These are phyloP conservation scores for Tilletiaria anomala DNA, from an alignment of 1,284 basidiomycete species.

Conservation along the genomic window DNA sequence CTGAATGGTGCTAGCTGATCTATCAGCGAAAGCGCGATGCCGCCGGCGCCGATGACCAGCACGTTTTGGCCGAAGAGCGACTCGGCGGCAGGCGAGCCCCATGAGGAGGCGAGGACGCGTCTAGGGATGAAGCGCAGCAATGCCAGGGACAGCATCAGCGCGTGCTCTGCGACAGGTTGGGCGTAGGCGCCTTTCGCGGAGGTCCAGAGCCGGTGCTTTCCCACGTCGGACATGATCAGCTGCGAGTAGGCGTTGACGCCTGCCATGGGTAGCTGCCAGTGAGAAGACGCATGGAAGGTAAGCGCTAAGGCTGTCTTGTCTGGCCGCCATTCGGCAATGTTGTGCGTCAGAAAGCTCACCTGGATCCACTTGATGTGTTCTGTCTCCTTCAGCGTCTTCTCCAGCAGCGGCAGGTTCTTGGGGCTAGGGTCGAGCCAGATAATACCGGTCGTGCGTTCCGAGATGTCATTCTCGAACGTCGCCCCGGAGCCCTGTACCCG, in stretches of 20 bases:
- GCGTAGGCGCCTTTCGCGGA: conserved; percentile 12
- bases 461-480: too few relatives aligned
- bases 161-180: conserved; percentile 19
- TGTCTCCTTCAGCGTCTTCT: background rate
- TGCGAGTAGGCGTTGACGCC: background rate
- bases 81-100: conserved; percentile 3
- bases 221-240: background rate
- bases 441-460: background rate
- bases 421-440: background rate
- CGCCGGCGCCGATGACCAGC: conserved; percentile 15
- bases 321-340: too few relatives aligned
- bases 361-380: background rate
- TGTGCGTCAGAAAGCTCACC: too few relatives aligned
- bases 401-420: background rate
- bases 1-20: conserved; percentile 8
- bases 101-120: conserved; percentile 6
- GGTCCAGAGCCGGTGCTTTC: background rate
- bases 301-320: too few relatives aligned
- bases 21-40: conserved; percentile 5
- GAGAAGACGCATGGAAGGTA: too few relatives aligned
- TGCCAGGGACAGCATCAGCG: conserved; percentile 8
- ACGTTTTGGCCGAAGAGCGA: conserved; percentile 6
- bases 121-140: conserved; percentile 8
- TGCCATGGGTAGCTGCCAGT: too few relatives aligned
- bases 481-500: too few relatives aligned